Evolutionary conservation across 768 basidiomycete species (phyloP).

Genomic region (Rhodosporidiobolus odoratus): DNA sequence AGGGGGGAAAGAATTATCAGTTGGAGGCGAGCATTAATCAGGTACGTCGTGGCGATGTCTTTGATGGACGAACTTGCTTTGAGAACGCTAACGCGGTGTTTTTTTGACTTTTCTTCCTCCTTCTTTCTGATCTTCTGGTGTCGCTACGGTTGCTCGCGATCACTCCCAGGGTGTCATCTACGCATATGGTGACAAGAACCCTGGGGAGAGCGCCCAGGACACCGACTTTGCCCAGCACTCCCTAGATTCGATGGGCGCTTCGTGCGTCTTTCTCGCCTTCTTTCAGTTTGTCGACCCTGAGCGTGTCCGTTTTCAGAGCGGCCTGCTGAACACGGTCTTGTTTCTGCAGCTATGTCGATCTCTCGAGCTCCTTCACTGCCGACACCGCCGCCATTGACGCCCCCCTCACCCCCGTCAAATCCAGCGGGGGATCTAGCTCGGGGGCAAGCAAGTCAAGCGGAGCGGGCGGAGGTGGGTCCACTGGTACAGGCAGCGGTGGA

Average conservation of each 20-base stretch:
- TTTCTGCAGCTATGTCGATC: slow-evolving; percentile 18
- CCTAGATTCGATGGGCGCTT: slow-evolving; percentile 13
- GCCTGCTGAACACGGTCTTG: no score
- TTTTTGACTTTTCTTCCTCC: not conserved
- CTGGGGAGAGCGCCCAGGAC: slow-evolving; percentile 6
- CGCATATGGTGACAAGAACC: slow-evolving; percentile 24
- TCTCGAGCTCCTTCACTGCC: slow-evolving; percentile 12
- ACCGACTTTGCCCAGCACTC: slow-evolving; percentile 21
- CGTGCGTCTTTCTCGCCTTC: not conserved
- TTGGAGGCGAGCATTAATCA: slow-evolving; percentile 20
- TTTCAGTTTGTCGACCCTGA: not conserved
- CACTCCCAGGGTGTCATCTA: slow-evolving; percentile 17
- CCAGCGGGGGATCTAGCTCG: not conserved
- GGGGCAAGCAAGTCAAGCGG: not conserved
- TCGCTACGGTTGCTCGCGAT: no score
- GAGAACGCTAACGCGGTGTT: not conserved
- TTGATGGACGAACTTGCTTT: not conserved
- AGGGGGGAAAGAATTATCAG: slow-evolving; percentile 4
- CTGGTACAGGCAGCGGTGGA: not conserved
- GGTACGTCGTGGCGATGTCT: not conserved
- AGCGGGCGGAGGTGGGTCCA: not conserved
- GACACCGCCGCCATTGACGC: slow-evolving; percentile 5
- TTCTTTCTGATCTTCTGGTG: no score
- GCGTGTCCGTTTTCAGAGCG: no score
- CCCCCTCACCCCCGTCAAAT: slow-evolving; percentile 14